Conservation (phyloP, 768 basidiomycete genomes). For the Calvatia gigantea region DNA sequence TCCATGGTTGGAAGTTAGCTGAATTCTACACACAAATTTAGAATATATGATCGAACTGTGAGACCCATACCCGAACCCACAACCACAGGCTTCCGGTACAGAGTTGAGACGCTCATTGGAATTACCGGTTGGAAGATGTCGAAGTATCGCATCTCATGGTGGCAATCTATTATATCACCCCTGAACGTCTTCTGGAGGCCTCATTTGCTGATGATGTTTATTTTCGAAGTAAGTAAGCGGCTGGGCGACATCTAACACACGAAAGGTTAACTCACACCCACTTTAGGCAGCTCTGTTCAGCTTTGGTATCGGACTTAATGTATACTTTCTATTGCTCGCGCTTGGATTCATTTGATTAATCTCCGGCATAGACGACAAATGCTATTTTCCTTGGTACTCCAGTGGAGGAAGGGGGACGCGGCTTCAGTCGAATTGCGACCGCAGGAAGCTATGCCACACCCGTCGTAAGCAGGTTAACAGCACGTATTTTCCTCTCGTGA, state of each 20-base stretch:
- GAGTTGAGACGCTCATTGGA: slow-evolving; percentile 50
- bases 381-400: slow-evolving; percentile 20
- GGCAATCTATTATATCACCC: not conserved
- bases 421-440: slow-evolving; percentile 8
- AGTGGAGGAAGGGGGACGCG: not conserved
- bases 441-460: slow-evolving; percentile 10
- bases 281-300: slow-evolving; percentile 38
- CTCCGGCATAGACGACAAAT: slow-evolving; percentile 32
- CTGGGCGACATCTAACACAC: slow-evolving; percentile 50
- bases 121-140: slow-evolving; percentile 50
- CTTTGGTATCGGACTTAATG: slow-evolving; percentile 33
- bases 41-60: slow-evolving; percentile 51
- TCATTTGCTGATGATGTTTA: slow-evolving; percentile 38
- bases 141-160: not conserved
- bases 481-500: slow-evolving; percentile 28
- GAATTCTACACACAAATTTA: slow-evolving; percentile 31
- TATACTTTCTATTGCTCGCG: slow-evolving; percentile 3
- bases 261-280: slow-evolving; percentile 45
- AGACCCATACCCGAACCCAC: slow-evolving; percentile 36
- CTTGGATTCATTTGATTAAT: slow-evolving; percentile 24
- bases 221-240: slow-evolving; percentile 45
- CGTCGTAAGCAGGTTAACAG: not conserved
- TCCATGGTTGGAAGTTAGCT: slow-evolving; percentile 41
- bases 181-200: slow-evolving; percentile 61
- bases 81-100: slow-evolving; percentile 36